Evolutionary conservation across 2,329 filamentous ascomycete genomes (phyloP), one percentile per base, ranked within the genome.

Genomic region (Trichoderma citrinoviride): DNA sequence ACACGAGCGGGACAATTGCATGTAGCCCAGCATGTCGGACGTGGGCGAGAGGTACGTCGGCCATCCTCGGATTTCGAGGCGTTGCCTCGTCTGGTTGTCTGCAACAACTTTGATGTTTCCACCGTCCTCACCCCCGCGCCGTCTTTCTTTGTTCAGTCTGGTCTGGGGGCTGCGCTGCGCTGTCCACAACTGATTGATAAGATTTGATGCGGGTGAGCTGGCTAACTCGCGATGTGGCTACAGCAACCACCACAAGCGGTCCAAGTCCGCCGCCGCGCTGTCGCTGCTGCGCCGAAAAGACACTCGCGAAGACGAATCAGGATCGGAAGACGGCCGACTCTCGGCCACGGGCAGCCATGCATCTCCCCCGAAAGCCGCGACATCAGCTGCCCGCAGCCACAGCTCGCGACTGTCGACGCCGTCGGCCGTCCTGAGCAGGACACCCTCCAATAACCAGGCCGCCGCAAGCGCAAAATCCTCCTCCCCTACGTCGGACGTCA

Each of bases 231-330:
- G 40, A 53, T 62, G 49, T 62, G 47, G 58, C 49, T 53, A 46
- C 53, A 53, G 50, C 47, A 66, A 60, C 56, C 61, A 67, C 25
- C 84, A 85, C 71, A 84, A 81, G 76, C 83, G 81, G 67, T 83
- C 84, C 64, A 87, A 82, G 73, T 85, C 80, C 58, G 71, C 81
- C 46, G 78, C 79, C 57, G 79, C 83, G 53, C 75, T 86, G 69
- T 79, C 84, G 73, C 73, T 88, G 72, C 75, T 88, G 73, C 79
- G 84, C 67, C 81, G 83, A 68, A 83, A 79, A 70, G 81, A 83
- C 61, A 77, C 76, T 68, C 77, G 79, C 68, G 79, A 80, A 70
- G 80, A 84, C 73, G 83, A 85, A 70, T 84, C 84, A 66, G 81
- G 83, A 68, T 78, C 77, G 61, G 81, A 85, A 71, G 82, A 85